These are phyloP conservation scores for Carpinus viminea DNA, from an alignment of 306 rosid genomes.

Conservation along the genomic window DNA sequence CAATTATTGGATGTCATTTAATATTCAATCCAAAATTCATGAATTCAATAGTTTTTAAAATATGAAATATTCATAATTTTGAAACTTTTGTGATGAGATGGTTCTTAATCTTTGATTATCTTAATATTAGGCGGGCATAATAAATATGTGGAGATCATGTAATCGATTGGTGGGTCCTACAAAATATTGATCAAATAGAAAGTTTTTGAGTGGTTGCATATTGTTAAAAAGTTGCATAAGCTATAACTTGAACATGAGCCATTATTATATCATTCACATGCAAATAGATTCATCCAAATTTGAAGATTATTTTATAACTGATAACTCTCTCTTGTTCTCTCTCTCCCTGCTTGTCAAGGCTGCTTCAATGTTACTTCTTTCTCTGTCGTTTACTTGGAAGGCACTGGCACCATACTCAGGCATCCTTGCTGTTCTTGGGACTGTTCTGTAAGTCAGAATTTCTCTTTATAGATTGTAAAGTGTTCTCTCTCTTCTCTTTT, in stretches of 20 bases:
- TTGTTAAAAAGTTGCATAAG: not conserved
- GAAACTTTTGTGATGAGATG: no score
- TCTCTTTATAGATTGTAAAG: no score
- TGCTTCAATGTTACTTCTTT: constrained; percentile 93
- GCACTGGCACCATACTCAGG: constrained; percentile 81
- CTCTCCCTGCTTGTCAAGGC: constrained; percentile 49
- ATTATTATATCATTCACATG: not conserved
- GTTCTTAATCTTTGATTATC: no score
- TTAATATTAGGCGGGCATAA: no score
- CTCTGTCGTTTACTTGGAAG: constrained; percentile 83
- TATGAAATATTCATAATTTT: no score
- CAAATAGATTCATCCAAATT: not conserved
- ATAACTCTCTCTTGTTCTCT: constrained; percentile 5
- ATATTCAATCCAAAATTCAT: no score
- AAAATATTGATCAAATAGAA: not conserved
- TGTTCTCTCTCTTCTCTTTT: not conserved
- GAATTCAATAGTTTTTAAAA: no score
- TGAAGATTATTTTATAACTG: constrained; percentile 3
- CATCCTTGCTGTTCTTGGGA: constrained; percentile 80
- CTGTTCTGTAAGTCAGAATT: constrained; percentile 78
- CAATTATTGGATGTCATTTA: no score
- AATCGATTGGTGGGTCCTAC: no score
- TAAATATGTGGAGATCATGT: no score
- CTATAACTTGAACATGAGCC: not conserved
- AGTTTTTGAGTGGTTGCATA: not conserved